Conservation (phyloP, 2,329 filamentous ascomycete genomes). For the Arachnomyces sp. region DNA sequence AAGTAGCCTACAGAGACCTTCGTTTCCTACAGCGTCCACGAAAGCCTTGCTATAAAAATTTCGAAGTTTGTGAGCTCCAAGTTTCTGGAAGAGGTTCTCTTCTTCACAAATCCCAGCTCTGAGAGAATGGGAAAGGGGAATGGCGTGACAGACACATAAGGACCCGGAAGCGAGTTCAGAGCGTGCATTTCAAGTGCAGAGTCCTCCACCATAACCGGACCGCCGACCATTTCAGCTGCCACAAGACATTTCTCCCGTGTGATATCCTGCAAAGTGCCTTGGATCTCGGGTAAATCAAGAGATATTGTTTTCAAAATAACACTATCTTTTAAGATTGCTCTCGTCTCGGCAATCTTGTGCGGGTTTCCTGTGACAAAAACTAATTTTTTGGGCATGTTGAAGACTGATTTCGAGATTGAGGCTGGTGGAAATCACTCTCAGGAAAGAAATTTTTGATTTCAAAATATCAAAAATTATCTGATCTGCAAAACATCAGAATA, state of each 20-base stretch:
- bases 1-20: constrained; percentile 73
- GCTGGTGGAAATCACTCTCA: too few relatives aligned
- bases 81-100: too few relatives aligned
- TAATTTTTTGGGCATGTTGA: too few relatives aligned
- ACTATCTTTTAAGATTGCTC: constrained; percentile 62
- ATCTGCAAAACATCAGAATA: too few relatives aligned
- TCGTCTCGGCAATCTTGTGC: constrained; percentile 52
- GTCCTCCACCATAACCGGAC: constrained; percentile 81
- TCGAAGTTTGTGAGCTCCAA: too few relatives aligned
- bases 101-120: too few relatives aligned
- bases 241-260: constrained; percentile 69
- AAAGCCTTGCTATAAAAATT: constrained; percentile 68
- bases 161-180: constrained; percentile 70
- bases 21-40: constrained; percentile 63
- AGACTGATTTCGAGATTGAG: too few relatives aligned
- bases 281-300: constrained; percentile 72
- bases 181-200: constrained; percentile 82
- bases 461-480: too few relatives aligned
- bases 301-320: constrained; percentile 61
- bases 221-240: constrained; percentile 54
- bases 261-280: constrained; percentile 78
- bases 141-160: constrained; percentile 63
- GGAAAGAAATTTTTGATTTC: too few relatives aligned
- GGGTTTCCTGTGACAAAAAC: too few relatives aligned
- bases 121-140: neutral